Base-by-base conservation (phyloP, 2,329 filamentous ascomycete species). In the Calonectria pseudoturangicola region DNA sequence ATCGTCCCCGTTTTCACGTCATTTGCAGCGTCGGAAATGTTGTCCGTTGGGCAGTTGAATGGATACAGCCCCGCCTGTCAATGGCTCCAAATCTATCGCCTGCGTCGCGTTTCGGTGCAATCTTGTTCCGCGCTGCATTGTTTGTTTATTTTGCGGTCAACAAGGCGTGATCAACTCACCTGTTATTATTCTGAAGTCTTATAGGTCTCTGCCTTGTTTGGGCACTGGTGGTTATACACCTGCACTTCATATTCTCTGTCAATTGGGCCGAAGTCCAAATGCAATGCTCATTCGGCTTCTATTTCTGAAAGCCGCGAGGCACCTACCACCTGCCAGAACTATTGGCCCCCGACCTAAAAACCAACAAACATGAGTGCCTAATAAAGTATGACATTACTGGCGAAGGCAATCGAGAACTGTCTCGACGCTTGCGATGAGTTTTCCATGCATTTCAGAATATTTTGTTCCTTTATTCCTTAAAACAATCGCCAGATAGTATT, bases 241-340 rank as follows among this genome's bases (percentile, higher is more conserved):
- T 25, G 36, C 13, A 43, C 25, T 18, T 66, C 63, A 54, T 10
- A 10, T 36, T 10, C 33, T 36, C 33, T 12, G 7, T 36, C 7
- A 3, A 10, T 10, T 36, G 6, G 7, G 3, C 33, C 3, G 8
- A 9, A 33, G 30, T 33, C 30, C 9, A 66, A 36, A 25, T 43
- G 33, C 47, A 33, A 2, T 51, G 21, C 15, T 66, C 25, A 15
- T 51, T 33, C 4, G 39, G 65, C 65, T 56, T 58, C 25, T 27
- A 58, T 41, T 67, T 67, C 41, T 16, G 47, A 28, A 67, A 67
- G 39, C 62, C 66, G 4, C 43, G 33, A 3, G 51, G 51, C 25
- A 66, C 33, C 10, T 10, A 36, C 8, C 33, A 36, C 8, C 33
- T 3, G 10, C 6, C 10, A 10, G 7, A 36, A 36, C 8, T 36